These are phyloP conservation scores for Debaryomycetaceae sp. DNA, from an alignment of 1,139 yeast genomes.

Conservation along the genomic window DNA sequence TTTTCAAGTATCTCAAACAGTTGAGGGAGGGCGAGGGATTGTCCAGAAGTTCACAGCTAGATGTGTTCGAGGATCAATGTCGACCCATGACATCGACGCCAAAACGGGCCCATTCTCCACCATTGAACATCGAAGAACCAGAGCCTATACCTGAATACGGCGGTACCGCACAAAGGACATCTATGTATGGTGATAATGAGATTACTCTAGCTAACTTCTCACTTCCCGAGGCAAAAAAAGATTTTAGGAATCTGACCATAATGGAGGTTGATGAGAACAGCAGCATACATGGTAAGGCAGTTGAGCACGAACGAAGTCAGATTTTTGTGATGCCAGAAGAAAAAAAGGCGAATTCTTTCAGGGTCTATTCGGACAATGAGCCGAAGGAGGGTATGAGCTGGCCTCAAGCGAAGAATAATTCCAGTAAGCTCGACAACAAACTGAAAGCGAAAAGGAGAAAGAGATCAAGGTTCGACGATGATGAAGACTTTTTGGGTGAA, in stretches of 20 bases:
- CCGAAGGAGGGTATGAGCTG: too few species aligned
- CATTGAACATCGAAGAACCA: constrained; percentile 2
- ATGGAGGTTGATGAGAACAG: constrained; percentile 2
- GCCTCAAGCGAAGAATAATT: too few species aligned
- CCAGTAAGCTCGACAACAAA: too few species aligned
- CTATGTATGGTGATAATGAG: neutral
- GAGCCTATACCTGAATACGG: neutral
- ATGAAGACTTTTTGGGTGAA: constrained; percentile 1
- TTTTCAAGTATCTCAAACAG: constrained; percentile 19
- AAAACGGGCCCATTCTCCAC: constrained; percentile 1
- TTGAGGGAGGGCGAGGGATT: constrained; percentile 16
- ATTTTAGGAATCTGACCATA: constrained; percentile 3
- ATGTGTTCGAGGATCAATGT: constrained; percentile 9
- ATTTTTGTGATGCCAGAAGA: neutral
- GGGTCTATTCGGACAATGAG: neutral
- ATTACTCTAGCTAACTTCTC: neutral
- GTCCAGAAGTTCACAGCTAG: constrained; percentile 15
- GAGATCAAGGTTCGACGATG: neutral
- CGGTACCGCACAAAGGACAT: neutral
- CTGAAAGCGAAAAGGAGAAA: neutral
- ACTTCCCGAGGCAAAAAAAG: constrained; percentile 5
- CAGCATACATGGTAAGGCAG: neutral
- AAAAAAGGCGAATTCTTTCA: neutral
- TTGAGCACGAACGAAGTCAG: neutral
- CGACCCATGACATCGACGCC: constrained; percentile 22